These are phyloP conservation scores for Aurantiochytrium sp. DNA, from an alignment of 108 stramenopile genomes.

Conservation along the genomic window DNA sequence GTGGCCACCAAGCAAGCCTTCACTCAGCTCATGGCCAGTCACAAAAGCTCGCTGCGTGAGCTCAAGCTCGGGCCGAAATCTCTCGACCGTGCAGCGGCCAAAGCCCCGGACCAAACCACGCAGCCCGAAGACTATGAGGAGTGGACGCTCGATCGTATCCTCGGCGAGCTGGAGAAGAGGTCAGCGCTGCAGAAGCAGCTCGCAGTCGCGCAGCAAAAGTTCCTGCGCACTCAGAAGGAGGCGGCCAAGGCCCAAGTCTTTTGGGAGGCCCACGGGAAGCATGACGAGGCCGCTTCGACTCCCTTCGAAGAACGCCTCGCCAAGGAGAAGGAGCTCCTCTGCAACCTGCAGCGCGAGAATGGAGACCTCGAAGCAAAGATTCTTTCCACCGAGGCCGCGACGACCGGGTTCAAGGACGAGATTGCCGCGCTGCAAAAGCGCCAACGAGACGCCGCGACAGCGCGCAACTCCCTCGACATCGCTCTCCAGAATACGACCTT, in stretches of 20 bases:
- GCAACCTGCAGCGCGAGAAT: not conserved
- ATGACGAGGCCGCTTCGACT: not conserved
- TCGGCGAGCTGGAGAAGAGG: not conserved
- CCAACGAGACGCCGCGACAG: not conserved
- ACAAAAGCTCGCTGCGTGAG: not conserved
- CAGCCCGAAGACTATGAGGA: not conserved
- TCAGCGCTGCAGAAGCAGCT: not conserved
- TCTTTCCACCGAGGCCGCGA: not conserved
- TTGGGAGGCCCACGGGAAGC: not conserved
- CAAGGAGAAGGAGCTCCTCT: not conserved
- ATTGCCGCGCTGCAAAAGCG: not conserved
- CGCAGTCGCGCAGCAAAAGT: not conserved
- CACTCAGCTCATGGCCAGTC: not conserved
- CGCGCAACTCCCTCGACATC: not conserved
- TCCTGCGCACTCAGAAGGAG: not conserved
- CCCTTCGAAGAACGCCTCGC: not conserved
- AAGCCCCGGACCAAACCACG: not conserved
- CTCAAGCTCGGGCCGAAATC: not conserved
- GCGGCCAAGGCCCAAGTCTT: not conserved
- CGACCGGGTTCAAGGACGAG: not conserved
- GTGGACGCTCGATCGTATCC: not conserved
- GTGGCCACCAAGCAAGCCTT: not conserved
- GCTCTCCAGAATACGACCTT: not conserved
- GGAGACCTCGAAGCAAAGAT: not conserved
- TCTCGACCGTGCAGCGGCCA: no score